Evolutionary conservation across 2,329 filamentous ascomycete species (phyloP), one percentile per base, ranked within the genome.

Genomic region (Colletotrichum horii): DNA sequence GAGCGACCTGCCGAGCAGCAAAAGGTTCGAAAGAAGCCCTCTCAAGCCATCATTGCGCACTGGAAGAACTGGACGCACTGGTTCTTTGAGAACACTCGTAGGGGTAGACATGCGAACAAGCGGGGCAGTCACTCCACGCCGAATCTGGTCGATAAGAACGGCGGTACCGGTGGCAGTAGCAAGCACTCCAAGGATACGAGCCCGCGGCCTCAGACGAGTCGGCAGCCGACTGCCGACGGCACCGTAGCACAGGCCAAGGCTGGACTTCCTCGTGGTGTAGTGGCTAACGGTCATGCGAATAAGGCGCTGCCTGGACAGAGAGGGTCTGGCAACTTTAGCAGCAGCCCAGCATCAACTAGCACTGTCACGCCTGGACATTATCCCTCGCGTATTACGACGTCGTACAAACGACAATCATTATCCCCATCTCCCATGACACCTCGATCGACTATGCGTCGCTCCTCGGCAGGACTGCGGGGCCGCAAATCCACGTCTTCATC

Each of bases 401-500:
- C 82, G n/a, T 91, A 92, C 80, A 93, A 93, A 80, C 91, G 95
- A 19, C 94, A 95, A 76, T 98, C 96, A 0, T 86, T 97, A 12
- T 98, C 95, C 0, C 97, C 97, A 0, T 94, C 93, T 4, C 96
- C 97, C 0, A 84, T 98, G 55, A 98, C 97, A 1, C 96, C 97
- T 5, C 94, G 96, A 52, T 96, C 95, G 7, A 95, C 94, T 1
- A 94, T 97, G 80, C 93, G 97, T 14, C 94, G 96, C 43, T 92
- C 95, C 4, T 98, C 95, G 7, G 92, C 90, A 58, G 96, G 96
- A 34, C 90, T 98, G 60, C 92, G 96, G 32, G 96, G 97, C 48
- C 92, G 97, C 76, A 98, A 98, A 83, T 98, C 96, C 1, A 99
- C 97, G 0, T 98, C 96, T 0, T 98, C 96, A 0, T 98, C 96